Base-by-base conservation (phyloP, 768 basidiomycete genomes). In the Lyophyllum decastes region DNA sequence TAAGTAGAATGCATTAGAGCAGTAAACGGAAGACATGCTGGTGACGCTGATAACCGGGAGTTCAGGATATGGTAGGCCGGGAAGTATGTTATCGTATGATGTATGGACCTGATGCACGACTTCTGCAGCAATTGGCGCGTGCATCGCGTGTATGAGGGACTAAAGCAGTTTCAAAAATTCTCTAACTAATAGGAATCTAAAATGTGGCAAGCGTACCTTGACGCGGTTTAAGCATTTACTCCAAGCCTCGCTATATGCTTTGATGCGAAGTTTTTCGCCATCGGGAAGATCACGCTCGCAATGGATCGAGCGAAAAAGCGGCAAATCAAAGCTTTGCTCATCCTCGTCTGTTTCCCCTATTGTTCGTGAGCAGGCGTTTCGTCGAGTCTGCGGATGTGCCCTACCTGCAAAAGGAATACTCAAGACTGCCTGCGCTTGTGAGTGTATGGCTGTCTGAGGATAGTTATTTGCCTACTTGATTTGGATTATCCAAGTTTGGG, bases 201-300 rank as follows among this genome's bases (percentile, higher is more conserved):
- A 22, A 40, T 4, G 17, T 5, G 22, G 41, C 35, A 10, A 9
- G 50, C 77, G 19, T 59, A 88, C 86, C 73, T 84, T 82, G 19
- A 88, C 71, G 17, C 81, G 79, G 9, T 72, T 66, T 26, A 88
- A 69, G 66, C 87, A 89, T 57, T 78, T 84, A 53, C 61, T 72
- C 88, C 88, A 90, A 1, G 83, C 82, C 1, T 62, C 65, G 49
- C 66, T 78, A 67, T 89, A 90, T 5, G 81, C 82, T 47, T 76
- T 64, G 49, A 87, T 71, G 24, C 85, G 78, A 41, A 81, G 48
- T 26, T 60, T 40, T 14, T 63, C 60, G 22, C 64, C 64, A 19
- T 55, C 57, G 12, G 45, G 57, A 9, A 67, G 51, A 55, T 67
- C 64, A 16, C 54, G 53, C 11, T 61, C 55, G 19, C 21, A 14